A percentile compares a stretch with the other conserved stretches of the same genome.
These are phyloP conservation scores for Curvularia lunata DNA, from an alignment of 2,329 filamentous ascomycete genomes.

Conservation along the genomic window DNA sequence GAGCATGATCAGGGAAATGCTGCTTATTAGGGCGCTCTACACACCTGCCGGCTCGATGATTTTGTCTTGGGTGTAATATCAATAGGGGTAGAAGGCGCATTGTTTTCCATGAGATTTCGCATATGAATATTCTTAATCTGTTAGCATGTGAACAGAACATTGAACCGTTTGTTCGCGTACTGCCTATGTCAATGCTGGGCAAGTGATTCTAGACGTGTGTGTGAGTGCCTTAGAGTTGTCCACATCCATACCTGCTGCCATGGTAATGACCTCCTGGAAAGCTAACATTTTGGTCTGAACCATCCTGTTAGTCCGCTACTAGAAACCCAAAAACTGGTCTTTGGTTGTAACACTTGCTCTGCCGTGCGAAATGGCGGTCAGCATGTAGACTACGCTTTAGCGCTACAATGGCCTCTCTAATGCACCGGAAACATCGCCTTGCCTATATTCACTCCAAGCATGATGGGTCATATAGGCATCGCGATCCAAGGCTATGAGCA, in stretches of 20 bases:
- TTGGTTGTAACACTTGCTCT: neutral
- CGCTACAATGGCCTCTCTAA: neutral
- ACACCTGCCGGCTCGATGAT: neutral
- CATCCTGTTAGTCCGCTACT: neutral
- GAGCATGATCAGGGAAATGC: conserved; percentile 59
- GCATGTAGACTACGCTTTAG: neutral
- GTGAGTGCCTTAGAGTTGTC: neutral
- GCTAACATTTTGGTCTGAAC: neutral
- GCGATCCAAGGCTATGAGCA: neutral
- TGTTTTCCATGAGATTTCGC: neutral
- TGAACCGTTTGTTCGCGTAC: neutral
- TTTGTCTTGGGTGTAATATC: conserved; percentile 1
- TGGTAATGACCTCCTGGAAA: neutral
- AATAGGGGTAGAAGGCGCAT: neutral
- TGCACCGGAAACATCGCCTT: neutral
- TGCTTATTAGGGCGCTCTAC: conserved; percentile 11
- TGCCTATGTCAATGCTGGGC: neutral
- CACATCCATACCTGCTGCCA: neutral
- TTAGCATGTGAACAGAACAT: neutral
- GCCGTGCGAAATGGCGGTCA: neutral
- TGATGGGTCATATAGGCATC: neutral
- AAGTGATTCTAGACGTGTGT: neutral
- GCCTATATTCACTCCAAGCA: neutral
- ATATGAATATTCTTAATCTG: neutral
- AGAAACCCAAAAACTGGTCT: neutral